Evolutionary conservation across 2,329 filamentous ascomycete genomes (phyloP), one percentile per base, ranked within the genome.

Genomic region (Thermoascus crustaceus): DNA sequence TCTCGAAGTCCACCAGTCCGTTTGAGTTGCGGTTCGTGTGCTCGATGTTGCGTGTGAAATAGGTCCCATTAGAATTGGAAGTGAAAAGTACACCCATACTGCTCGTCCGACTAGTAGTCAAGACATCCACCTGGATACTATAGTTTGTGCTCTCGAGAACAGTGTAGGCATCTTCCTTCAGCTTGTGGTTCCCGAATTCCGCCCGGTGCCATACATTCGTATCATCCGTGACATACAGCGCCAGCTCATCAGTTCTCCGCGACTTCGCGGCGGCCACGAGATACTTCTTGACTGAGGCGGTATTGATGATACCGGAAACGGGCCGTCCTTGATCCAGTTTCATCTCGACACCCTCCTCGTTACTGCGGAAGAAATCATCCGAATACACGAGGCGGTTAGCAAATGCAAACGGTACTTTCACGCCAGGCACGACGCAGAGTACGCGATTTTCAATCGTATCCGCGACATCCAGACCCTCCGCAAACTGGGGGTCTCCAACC

Each of bases 11-110:
- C 33, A 98, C 88, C 38, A 79, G 75, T 2, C 86, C 87, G 18
- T 66, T 63, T 7, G 57, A 49, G 51, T 89, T 83, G 50, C 88
- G 82, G 59, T 98, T 96, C 21, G 89, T 95, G 58, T 95, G 82
- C 40, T 93, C 84, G 37, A 89, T 75, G 51, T 94, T 96, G 52
- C 82, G 80, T 2, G 84, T 91, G 57, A 96, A 98, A 60, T 89
- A 95, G 2, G 87, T 95, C 41, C 91, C 91, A 55, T 96, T 93
- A 20, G 88, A 96, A 58, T 98, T 98, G 56, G 89, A 96, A 4
- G 87, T 94, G 53, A 95, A 89, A 38, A 98, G 71, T 7, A 83
- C 79, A 21, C 91, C 93, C 76, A 94, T 89, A 0, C 82, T 76
- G 23, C 74, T 76, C 1, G 72, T 29, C 67, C 68, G 24, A 38